A percentile compares a stretch with the other conserved stretches of the same genome.
Conservation (phyloP, 169 alveolate species). For the Perkinsus chesapeaki region DNA sequence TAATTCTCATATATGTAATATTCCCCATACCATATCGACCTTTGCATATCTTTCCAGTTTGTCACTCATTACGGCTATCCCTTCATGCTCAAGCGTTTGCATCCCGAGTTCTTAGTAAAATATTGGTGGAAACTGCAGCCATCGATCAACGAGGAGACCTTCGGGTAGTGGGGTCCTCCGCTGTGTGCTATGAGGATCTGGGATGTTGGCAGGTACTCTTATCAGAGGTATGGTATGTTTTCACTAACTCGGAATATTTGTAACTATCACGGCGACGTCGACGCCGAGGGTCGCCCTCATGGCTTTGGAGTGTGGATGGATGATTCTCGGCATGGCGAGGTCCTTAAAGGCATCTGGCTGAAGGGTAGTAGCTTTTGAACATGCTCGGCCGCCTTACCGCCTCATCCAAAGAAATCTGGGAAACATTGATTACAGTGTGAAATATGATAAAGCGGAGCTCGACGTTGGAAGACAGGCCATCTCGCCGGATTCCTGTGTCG, state of each 20-base stretch:
- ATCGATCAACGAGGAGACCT: neutral
- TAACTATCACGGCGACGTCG: conserved; percentile 26
- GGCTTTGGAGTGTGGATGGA: conserved; percentile 40
- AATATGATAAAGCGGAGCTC: no score
- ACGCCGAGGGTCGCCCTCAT: conserved; percentile 34
- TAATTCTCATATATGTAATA: neutral
- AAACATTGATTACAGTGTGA: no score
- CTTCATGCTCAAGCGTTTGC: neutral
- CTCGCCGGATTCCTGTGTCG: no score
- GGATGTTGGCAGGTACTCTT: neutral
- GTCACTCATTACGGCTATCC: neutral
- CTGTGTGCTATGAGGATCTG: neutral
- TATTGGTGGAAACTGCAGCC: neutral
- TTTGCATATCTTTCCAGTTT: neutral
- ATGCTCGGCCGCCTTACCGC: no score
- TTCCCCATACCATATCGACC: neutral
- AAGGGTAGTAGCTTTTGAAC: no score
- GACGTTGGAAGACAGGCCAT: no score
- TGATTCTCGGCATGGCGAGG: conserved; percentile 30
- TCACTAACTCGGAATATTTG: neutral
- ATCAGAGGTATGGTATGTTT: neutral
- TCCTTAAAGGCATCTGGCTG: conserved; percentile 31
- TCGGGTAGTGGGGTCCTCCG: neutral
- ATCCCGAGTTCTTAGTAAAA: neutral
- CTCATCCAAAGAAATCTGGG: no score